phyloP scores from a whole-genome alignment of 768 basidiomycete species.

The Auricularia sp. region DNA sequence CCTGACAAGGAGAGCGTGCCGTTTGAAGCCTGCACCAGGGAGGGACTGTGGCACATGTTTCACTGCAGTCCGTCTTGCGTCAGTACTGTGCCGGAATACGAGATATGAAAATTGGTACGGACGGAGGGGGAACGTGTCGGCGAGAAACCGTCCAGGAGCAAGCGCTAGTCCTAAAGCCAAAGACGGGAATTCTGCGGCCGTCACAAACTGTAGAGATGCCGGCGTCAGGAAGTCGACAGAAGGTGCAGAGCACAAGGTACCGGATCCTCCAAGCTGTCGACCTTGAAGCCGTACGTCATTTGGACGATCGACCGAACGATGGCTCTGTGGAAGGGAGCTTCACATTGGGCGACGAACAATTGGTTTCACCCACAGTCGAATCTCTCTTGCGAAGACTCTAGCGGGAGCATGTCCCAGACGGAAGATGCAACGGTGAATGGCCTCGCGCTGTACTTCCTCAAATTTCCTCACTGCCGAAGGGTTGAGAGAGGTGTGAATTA shows the following conservation, averaged over 20 bases:
- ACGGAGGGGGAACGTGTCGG: conserved; percentile 2
- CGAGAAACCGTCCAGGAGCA: conserved; percentile 1
- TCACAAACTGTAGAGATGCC: not conserved
- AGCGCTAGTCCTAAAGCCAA: not conserved
- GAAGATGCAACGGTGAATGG: too few species aligned
- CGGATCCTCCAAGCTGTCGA: not conserved
- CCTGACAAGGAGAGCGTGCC: not conserved
- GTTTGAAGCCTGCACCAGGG: conserved; percentile 10
- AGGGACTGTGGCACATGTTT: conserved; percentile 10
- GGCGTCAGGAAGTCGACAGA: not conserved
- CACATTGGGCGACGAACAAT: too few species aligned
- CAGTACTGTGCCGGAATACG: not conserved
- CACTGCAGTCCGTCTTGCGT: not conserved
- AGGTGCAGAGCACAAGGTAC: not conserved
- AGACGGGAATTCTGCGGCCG: not conserved
- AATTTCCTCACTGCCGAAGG: too few species aligned
- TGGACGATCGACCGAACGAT: not conserved
- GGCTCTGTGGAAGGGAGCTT: not conserved
- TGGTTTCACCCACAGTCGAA: too few species aligned
- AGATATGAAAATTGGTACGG: not conserved
- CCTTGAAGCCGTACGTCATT: not conserved
- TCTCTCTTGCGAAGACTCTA: too few species aligned
- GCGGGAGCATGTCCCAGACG: too few species aligned
- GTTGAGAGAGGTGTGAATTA: too few species aligned
- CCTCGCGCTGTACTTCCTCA: too few species aligned